Evolutionary conservation across 106 monocot genomes (phyloP).

Genomic region (Apostasia ramifera): DNA sequence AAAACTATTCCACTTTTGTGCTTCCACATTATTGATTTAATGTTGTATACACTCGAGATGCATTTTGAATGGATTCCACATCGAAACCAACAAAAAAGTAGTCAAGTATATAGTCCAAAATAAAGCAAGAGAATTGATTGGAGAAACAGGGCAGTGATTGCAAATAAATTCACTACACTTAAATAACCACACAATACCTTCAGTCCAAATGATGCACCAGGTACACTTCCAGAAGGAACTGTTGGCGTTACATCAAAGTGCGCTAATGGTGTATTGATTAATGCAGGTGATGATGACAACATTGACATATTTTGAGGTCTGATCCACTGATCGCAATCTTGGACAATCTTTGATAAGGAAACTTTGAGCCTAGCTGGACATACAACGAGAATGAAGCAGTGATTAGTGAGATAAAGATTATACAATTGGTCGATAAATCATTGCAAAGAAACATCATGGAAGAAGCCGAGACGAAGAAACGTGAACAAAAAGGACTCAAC

Average conservation of each 20-base stretch:
- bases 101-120: no score
- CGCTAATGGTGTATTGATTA: constrained; percentile 34
- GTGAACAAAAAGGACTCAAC: constrained; percentile 5
- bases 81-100: no score
- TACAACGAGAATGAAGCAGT: constrained; percentile 3
- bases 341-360: constrained; percentile 70
- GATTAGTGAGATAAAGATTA: background rate
- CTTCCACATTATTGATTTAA: no score
- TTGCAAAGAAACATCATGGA: background rate
- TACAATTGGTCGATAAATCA: constrained; percentile 1
- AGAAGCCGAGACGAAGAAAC: background rate
- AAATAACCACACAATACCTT: constrained; percentile 42
- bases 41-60: no score
- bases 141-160: background rate
- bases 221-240: constrained; percentile 47
- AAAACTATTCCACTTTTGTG: no score
- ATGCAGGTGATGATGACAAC: constrained; percentile 43
- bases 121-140: no score
- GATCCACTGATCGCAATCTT: constrained; percentile 93
- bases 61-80: no score
- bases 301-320: constrained; percentile 37
- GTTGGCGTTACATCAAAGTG: constrained; percentile 83
- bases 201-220: constrained; percentile 56
- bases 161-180: background rate
- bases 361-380: constrained; percentile 62